phyloP scores from a whole-genome alignment of 1,284 basidiomycete genomes.

The Cryptococcus sp. region DNA sequence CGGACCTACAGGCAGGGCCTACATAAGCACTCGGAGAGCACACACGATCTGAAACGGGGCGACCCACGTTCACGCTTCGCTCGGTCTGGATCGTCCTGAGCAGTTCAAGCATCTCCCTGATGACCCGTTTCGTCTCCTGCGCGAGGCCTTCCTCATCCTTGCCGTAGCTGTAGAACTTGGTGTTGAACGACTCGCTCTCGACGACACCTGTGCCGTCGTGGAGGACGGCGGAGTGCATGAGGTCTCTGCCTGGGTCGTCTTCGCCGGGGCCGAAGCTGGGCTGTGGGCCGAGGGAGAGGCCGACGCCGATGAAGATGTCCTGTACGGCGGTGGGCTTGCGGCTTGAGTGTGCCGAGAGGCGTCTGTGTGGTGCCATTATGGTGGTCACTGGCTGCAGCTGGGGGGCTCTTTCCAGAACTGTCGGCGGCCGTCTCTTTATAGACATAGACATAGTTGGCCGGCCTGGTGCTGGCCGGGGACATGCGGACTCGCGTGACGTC shows the following conservation, averaged over 20 bases:
- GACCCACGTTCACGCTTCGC: constrained; percentile 33
- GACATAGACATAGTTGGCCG: no score
- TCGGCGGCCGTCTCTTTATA: no score
- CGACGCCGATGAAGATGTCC: constrained; percentile 40
- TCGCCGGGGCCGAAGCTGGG: neutral
- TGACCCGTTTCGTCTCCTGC: constrained; percentile 29
- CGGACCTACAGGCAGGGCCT: constrained; percentile 18
- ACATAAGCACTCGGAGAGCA: neutral
- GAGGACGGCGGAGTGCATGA: constrained; percentile 31
- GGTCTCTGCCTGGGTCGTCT: constrained; percentile 18
- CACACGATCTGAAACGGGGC: neutral
- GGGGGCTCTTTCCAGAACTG: neutral
- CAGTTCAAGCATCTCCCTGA: constrained; percentile 22
- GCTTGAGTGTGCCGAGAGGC: constrained; percentile 23
- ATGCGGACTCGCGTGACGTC: neutral
- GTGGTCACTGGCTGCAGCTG: neutral
- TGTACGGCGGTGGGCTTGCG: constrained; percentile 27
- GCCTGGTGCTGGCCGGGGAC: neutral
- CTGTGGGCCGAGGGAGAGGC: constrained; percentile 16
- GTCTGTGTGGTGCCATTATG: constrained; percentile 27
- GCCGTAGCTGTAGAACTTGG: constrained; percentile 10
- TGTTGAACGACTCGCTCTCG: constrained; percentile 29
- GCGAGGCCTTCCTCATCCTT: constrained; percentile 19
- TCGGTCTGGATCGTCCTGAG: constrained; percentile 25
- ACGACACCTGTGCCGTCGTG: constrained; percentile 39